phyloP scores from a whole-genome alignment of 257 asterid species.

The Fraxinus excelsior region DNA sequence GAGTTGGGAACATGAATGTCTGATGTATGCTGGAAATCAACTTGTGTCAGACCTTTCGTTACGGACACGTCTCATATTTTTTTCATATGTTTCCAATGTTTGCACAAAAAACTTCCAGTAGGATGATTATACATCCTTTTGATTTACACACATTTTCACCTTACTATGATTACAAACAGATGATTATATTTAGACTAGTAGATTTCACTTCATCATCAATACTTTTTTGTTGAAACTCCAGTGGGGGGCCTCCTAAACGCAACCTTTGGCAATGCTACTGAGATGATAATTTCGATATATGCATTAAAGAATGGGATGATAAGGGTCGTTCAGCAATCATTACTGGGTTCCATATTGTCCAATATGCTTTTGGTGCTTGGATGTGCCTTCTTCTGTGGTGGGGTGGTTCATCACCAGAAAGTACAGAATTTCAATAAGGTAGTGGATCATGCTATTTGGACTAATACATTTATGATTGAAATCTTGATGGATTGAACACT shows the following conservation, averaged over 20 bases:
- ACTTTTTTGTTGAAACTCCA: conserved; percentile 37
- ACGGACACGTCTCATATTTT: background rate
- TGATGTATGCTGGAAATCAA: background rate
- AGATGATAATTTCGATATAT: conserved; percentile 89
- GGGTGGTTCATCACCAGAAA: conserved; percentile 67
- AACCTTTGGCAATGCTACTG: conserved; percentile 96
- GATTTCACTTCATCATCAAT: conserved; percentile 4
- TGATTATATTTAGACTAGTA: background rate
- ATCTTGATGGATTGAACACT: conserved; percentile 11
- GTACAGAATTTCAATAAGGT: conserved; percentile 90
- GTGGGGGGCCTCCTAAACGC: conserved; percentile 98
- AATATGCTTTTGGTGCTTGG: conserved; percentile 98
- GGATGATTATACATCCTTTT: background rate
- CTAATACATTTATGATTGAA: background rate
- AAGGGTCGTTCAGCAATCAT: conserved; percentile 88
- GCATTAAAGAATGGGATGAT: conserved; percentile 93
- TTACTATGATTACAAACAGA: background rate
- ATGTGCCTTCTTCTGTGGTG: conserved; percentile 95
- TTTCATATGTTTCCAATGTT: background rate
- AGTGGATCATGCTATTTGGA: conserved; percentile 27
- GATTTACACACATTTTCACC: background rate
- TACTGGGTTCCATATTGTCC: conserved; percentile 93
- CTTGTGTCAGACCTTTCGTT: background rate
- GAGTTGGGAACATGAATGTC: background rate
- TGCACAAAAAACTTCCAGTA: background rate